Conservation (phyloP, 2,329 filamentous ascomycete genomes). For the Nothophoma quercina region DNA sequence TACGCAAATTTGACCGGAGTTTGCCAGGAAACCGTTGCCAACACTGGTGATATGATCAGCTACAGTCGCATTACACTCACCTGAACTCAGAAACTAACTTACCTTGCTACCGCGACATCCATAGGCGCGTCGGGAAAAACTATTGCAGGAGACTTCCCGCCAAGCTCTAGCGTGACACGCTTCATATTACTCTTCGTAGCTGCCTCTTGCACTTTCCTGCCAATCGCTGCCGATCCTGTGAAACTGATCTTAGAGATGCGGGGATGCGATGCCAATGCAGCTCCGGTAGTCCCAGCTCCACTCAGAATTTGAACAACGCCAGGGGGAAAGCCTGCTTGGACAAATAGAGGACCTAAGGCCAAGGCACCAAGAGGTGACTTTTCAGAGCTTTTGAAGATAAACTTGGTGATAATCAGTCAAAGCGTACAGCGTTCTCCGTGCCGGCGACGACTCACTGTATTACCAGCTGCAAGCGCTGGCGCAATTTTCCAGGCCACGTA, state of each 20-base stretch:
- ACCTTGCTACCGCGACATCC: constrained; percentile 2
- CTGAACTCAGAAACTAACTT: background rate
- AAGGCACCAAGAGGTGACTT: constrained; percentile 37
- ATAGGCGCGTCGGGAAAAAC: constrained; percentile 57
- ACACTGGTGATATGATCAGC: background rate
- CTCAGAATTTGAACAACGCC: constrained; percentile 50
- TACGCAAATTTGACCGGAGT: background rate
- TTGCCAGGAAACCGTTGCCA: background rate
- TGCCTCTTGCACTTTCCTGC: constrained; percentile 50
- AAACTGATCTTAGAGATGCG: constrained; percentile 54
- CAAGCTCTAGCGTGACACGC: constrained; percentile 56
- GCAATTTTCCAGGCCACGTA: constrained; percentile 74
- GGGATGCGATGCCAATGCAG: constrained; percentile 50
- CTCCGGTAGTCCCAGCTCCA: constrained; percentile 40
- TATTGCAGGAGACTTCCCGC: constrained; percentile 56
- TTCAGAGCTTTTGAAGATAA: constrained; percentile 42
- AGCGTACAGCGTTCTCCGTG: too few relatives aligned
- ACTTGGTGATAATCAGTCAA: background rate
- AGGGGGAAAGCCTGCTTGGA: constrained; percentile 50
- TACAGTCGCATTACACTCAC: constrained; percentile 16
- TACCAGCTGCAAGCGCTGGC: constrained; percentile 31
- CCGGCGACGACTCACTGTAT: constrained; percentile 22
- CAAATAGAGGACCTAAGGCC: constrained; percentile 37
- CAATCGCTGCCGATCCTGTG: constrained; percentile 49
- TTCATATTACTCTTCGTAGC: constrained; percentile 54